Evolutionary conservation across 225 moss, liverwort and hornwort genomes (phyloP).

Genomic region (Ulota crispa): DNA sequence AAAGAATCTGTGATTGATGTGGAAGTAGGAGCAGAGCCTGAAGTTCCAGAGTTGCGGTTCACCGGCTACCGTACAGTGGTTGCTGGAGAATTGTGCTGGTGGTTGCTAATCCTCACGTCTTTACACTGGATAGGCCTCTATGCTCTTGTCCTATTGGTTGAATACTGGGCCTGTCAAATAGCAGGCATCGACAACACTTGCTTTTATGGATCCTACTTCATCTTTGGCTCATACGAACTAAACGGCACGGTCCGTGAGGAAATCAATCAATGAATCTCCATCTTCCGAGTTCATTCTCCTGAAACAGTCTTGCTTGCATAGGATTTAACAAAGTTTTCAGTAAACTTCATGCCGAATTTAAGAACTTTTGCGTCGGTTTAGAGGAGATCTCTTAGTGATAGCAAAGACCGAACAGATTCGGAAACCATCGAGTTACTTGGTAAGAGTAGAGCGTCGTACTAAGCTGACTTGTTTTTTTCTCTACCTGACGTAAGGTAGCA

Average conservation of each 20-base stretch:
- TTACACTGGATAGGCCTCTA: constrained; percentile 55
- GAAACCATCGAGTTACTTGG: not conserved
- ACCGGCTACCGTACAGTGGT: constrained; percentile 48
- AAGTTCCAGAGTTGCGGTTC: constrained; percentile 35
- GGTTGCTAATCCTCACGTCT: constrained; percentile 53
- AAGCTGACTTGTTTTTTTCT: not conserved
- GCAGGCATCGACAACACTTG: constrained; percentile 65
- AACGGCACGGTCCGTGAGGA: constrained; percentile 62
- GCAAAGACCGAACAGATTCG: too few species aligned
- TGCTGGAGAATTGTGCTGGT: constrained; percentile 61
- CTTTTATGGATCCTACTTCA: constrained; percentile 68
- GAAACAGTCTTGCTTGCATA: not conserved
- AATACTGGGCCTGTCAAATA: constrained; percentile 56
- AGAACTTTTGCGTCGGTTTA: not conserved
- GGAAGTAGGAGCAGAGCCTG: constrained; percentile 26
- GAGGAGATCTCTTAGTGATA: not conserved
- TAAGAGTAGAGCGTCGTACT: too few species aligned
- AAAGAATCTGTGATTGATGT: constrained; percentile 39
- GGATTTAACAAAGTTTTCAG: not conserved
- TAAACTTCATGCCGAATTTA: not conserved
- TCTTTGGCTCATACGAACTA: constrained; percentile 61
- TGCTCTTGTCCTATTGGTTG: constrained; percentile 57
- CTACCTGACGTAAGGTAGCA: not conserved
- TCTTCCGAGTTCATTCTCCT: not conserved
- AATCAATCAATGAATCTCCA: not conserved